Conservation (phyloP, 2,329 filamentous ascomycete species). For the Paracamarosporium sp. region DNA sequence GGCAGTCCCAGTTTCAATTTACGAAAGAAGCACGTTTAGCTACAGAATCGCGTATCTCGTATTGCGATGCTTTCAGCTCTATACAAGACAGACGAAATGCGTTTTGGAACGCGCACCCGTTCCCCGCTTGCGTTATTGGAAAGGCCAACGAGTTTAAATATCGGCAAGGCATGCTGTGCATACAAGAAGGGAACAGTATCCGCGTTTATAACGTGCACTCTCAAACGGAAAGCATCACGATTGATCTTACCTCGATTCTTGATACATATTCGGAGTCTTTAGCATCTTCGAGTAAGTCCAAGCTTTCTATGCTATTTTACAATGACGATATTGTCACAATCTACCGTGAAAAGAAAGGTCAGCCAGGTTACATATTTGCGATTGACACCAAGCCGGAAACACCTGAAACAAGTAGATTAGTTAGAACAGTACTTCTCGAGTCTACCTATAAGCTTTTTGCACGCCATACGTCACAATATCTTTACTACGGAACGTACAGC, state of each 20-base stretch:
- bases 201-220: slow-evolving; percentile 65
- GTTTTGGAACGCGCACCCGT: slow-evolving; percentile 67
- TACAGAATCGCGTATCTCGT: slow-evolving; percentile 46
- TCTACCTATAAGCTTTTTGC: slow-evolving; percentile 67
- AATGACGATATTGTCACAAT: slow-evolving; percentile 41
- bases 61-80: slow-evolving; percentile 62
- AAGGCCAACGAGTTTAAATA: slow-evolving; percentile 69
- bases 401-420: slow-evolving; percentile 47
- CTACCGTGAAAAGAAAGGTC: slow-evolving; percentile 19
- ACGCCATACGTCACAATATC: slow-evolving; percentile 65
- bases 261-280: slow-evolving; percentile 11
- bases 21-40: slow-evolving; percentile 56
- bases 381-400: slow-evolving; percentile 25
- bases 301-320: slow-evolving; percentile 39
- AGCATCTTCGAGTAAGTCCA: slow-evolving; percentile 47
- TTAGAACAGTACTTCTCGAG: slow-evolving; percentile 24
- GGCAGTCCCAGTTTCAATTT: slow-evolving; percentile 50
- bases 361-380: slow-evolving; percentile 32
- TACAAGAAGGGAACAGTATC: slow-evolving; percentile 61
- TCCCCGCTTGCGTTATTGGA: slow-evolving; percentile 65
- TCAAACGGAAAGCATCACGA: slow-evolving; percentile 10
- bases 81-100: slow-evolving; percentile 68
- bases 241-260: slow-evolving; percentile 30
- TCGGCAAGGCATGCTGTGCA: slow-evolving; percentile 69
- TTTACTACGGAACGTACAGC: slow-evolving; percentile 72